Percentiles rank a stretch among this genome's conserved stretches.
Conservation (phyloP, 208 protist species). For the Trypanosomatidae sp. region DNA sequence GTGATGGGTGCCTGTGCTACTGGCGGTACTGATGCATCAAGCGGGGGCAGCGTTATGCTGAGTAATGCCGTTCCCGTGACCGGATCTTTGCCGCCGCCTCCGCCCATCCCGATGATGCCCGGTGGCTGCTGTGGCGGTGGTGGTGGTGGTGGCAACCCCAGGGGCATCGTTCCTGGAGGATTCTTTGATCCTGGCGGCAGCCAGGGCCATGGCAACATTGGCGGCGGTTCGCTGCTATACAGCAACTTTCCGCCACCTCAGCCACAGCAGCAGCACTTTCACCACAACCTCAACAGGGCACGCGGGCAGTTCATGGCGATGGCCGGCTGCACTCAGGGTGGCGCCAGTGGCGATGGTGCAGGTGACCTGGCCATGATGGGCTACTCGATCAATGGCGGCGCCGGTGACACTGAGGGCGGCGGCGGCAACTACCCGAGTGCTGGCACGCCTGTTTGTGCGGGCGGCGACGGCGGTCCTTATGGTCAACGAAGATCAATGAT, state of each 20-base stretch:
- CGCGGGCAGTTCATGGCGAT: not conserved
- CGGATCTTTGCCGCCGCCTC: not conserved
- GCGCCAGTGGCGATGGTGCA: not conserved
- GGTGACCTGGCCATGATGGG: constrained; percentile 3
- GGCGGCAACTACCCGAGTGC: not conserved
- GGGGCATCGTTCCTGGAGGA: not conserved
- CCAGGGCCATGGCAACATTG: not conserved
- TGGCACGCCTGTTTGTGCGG: not conserved
- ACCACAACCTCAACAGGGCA: constrained; percentile 8
- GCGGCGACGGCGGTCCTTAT: not conserved
- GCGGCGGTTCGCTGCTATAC: not conserved
- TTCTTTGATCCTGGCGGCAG: not conserved
- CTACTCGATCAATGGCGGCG: not conserved
- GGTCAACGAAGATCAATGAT: constrained; percentile 5
- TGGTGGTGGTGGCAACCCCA: not conserved
- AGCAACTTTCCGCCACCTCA: not conserved
- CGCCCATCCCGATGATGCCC: constrained; percentile 2
- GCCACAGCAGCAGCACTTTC: constrained; percentile 9
- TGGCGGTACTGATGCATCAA: not conserved
- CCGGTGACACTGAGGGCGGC: not conserved
- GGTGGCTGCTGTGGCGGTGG: not conserved
- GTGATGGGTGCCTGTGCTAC: not conserved
- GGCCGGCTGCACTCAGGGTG: not conserved
- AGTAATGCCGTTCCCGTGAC: not conserved
- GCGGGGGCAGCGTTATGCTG: not conserved